Evolutionary conservation across 2,329 filamentous ascomycete genomes (phyloP), one percentile per base, ranked within the genome.

Genomic region (Cytospora schulzeri): DNA sequence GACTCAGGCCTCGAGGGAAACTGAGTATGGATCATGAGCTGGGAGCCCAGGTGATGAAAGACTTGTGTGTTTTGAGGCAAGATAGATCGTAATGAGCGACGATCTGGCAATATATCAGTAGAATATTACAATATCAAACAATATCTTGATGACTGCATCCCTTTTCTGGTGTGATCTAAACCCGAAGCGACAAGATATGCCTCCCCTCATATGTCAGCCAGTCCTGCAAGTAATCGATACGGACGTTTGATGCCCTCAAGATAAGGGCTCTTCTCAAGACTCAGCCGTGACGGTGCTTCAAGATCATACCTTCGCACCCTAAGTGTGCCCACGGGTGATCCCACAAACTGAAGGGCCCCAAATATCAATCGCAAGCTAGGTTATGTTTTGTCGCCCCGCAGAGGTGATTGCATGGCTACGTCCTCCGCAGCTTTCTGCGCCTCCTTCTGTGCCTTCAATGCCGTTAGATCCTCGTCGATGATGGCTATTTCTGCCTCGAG

Each of bases 401-500:
- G 14, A 22, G 45, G 2, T 45, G 19, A n/a, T 19, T 45, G 41
- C 6, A n/a, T 45, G 1, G n/a, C 45, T 12, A 14, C 11, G n/a
- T 41, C 15, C 11, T 33, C 41, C 52, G 38, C 15, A 5, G 26
- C 28, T 19, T 15, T 26, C 24, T 55, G 52, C 22, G 63, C 55
- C 51, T 62, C 9, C 31, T 56, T 55, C 24, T 62, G 60, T 48
- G 66, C 69, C 63, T 70, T 75, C n/a, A 80, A 67, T 33, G 74
- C 73, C 2, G 75, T 84, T 68, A 95, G 90, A 72, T 85, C 88
- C 57, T 95, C 91, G 71, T 95, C 90, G n/a, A 94, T 78, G 22
- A 95, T 74, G 1, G 91, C 86, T 71, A 95, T 91, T 69, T 94
- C 90, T 3, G 87, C 90, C 69, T 95, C 88, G 5, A 94, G 77